These are phyloP conservation scores for Prunus salicina DNA, from an alignment of 306 rosid genomes.

Conservation along the genomic window DNA sequence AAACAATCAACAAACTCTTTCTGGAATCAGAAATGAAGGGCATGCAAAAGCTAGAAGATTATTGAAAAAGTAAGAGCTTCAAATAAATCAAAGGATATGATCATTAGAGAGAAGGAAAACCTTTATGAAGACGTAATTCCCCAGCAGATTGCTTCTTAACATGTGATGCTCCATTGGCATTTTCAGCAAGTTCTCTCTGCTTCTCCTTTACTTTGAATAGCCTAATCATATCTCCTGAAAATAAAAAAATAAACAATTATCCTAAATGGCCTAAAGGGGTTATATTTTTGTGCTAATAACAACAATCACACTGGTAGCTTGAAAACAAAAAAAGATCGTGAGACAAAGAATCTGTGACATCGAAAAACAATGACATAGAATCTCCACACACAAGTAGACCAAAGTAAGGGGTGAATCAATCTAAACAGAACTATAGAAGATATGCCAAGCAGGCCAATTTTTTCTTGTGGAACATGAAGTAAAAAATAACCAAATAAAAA, in stretches of 20 bases:
- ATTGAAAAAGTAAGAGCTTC: background rate
- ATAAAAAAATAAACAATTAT: constrained; percentile 12
- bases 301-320: constrained; percentile 4
- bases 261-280: constrained; percentile 1
- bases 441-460: background rate
- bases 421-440: background rate
- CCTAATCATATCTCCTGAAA: constrained; percentile 73
- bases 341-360: background rate
- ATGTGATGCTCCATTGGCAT: constrained; percentile 60
- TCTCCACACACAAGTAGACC: background rate
- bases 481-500: background rate
- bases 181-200: constrained; percentile 84
- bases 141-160: constrained; percentile 89
- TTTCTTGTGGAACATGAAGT: background rate
- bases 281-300: background rate
- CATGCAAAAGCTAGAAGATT: background rate
- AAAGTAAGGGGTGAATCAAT: background rate
- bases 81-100: background rate
- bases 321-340: background rate
- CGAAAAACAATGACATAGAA: constrained; percentile 1
- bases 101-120: constrained; percentile 26
- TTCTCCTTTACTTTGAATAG: constrained; percentile 90
- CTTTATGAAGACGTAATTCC: constrained; percentile 93
- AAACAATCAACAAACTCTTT: background rate
- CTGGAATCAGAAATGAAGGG: background rate